Conservation (phyloP, 2,329 filamentous ascomycete genomes). For the Penicillium griseofulvum region DNA sequence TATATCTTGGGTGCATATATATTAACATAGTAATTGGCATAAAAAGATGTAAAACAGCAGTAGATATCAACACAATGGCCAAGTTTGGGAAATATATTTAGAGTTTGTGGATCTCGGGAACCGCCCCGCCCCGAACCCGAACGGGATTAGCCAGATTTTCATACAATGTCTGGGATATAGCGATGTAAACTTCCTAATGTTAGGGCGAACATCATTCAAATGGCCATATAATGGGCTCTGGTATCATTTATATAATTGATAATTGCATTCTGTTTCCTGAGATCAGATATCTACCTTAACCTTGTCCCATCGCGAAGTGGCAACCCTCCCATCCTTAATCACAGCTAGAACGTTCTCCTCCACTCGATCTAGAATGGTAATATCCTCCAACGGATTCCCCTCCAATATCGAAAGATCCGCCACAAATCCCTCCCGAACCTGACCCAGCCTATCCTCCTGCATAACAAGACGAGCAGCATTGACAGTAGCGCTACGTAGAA, state of each 20-base stretch:
- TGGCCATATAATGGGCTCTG: background rate
- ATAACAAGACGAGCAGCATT: slow-evolving; percentile 53
- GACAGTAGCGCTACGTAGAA: slow-evolving; percentile 54
- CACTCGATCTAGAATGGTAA: slow-evolving; percentile 50
- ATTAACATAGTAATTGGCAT: too few species aligned
- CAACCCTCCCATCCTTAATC: slow-evolving; percentile 56
- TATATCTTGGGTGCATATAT: too few species aligned
- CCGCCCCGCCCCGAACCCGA: background rate
- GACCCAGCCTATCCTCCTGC: slow-evolving; percentile 49
- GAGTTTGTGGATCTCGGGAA: background rate
- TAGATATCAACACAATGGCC: too few species aligned
- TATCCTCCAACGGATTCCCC: slow-evolving; percentile 56
- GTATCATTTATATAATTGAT: background rate
- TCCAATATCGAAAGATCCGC: slow-evolving; percentile 56
- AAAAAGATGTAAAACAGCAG: too few species aligned
- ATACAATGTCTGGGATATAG: background rate
- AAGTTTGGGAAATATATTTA: background rate
- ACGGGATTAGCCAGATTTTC: background rate
- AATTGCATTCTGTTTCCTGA: background rate
- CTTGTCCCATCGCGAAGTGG: slow-evolving; percentile 1
- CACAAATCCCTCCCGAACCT: slow-evolving; percentile 50
- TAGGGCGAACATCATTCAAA: too few species aligned
- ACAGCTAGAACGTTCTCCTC: slow-evolving; percentile 51
- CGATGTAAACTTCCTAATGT: too few species aligned
- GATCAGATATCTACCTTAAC: background rate